These are phyloP conservation scores for Fusarium sp. DNA, from an alignment of 2,329 filamentous ascomycete species.

Conservation along the genomic window DNA sequence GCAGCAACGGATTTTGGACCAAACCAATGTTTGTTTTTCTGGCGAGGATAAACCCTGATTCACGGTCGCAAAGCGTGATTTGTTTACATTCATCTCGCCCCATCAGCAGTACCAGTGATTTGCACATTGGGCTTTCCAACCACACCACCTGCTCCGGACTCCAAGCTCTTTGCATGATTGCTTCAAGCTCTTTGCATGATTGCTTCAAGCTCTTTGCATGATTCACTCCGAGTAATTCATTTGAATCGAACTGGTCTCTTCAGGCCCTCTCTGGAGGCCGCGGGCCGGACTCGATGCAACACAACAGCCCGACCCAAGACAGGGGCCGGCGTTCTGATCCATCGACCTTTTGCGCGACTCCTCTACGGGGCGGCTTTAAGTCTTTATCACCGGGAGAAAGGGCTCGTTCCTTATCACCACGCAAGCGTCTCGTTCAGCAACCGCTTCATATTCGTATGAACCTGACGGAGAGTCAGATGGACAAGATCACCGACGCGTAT, in stretches of 20 bases:
- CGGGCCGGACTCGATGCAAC: conserved; percentile 32
- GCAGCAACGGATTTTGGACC: not conserved
- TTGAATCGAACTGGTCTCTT: not conserved
- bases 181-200: no score
- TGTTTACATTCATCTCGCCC: conserved; percentile 3
- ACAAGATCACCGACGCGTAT: conserved; percentile 61
- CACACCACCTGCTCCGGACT: not conserved
- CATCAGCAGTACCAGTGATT: not conserved
- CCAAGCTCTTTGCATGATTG: not conserved
- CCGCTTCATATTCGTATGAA: conserved; percentile 61
- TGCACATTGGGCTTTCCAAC: not conserved
- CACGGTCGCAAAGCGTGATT: not conserved
- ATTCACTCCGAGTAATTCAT: not conserved
- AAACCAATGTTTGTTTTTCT: not conserved
- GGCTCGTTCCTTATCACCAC: conserved; percentile 52
- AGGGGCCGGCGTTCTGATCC: conserved; percentile 42
- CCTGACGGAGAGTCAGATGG: conserved; percentile 62
- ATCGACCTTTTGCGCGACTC: conserved; percentile 39
- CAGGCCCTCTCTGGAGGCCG: conserved; percentile 11
- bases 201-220: not conserved
- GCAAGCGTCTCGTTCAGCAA: conserved; percentile 50
- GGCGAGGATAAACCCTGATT: not conserved
- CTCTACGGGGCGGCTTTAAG: conserved; percentile 55
- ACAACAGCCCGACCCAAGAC: conserved; percentile 19
- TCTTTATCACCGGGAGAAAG: conserved; percentile 47